Evolutionary conservation across 1,284 basidiomycete species (phyloP), one percentile per base, ranked within the genome.

Genomic region (Rhizoctonia solani): DNA sequence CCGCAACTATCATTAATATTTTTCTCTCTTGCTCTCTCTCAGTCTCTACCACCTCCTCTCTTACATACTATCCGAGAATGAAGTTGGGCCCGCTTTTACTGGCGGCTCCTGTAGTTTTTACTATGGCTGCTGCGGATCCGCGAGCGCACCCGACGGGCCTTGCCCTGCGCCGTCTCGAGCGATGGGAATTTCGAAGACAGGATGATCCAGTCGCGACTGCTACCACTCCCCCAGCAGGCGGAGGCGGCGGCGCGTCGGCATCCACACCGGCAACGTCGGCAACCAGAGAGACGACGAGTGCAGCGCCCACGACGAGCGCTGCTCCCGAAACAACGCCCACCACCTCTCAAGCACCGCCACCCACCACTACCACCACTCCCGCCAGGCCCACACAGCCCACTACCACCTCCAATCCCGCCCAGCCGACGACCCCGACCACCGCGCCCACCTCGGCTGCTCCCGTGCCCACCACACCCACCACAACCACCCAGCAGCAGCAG

Each of bases 121-220:
- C 47, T 42, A 27, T 49, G 8, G 56, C 49, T 37, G 56, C 56
- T 47, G 47, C 58, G 39, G 44, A 49, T 41, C 37, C 47, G 39
- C 50, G 39, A 54, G 58, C 69, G 34, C 58, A 53, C 3, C 69
- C 69, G 6, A 55, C 44, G 14, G 44, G 58, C 11, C 14, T 42
- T 16, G 46, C 44, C 14, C 54, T 37, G 16, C 54, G 54, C 21
- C 39, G 25, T 16, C 54, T 58, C 41, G 54, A 44, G 3, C 54
- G 54, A 27, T 58, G 54, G 54, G 2, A 29, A 5, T 58, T 58
- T 21, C n/a, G 11, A 13, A 34, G 58, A 54, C 67, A 19, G 19
- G 21, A 19, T 46, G 21, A 19, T 46, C 9, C 44, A 19, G 21
- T 46, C 5, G 44, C 8, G n/a, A n/a, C n/a, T n/a, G n/a, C n/a